Percentiles rank a stretch among this genome's conserved stretches.
phyloP scores from a whole-genome alignment of 371 early-diverging fungal species.

The Coemansia sp. region DNA sequence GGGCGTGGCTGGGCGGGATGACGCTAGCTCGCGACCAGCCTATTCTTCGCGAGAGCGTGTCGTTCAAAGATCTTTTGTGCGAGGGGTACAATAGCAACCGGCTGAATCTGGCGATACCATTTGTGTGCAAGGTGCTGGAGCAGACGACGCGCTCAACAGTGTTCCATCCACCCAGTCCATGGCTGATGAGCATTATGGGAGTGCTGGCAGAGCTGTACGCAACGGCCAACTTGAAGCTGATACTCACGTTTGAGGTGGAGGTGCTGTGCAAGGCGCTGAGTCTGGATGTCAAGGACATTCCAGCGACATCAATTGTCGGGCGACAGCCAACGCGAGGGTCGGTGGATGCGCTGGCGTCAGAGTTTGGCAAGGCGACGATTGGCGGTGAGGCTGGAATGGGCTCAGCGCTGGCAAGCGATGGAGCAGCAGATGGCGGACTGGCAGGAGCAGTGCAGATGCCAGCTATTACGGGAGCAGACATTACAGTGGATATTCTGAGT shows the following conservation, averaged over 20 bases:
- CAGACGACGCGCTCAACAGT: slow-evolving; percentile 79
- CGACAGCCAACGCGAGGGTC: slow-evolving; percentile 7
- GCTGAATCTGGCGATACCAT: slow-evolving; percentile 94
- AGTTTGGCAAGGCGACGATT: slow-evolving; percentile 31
- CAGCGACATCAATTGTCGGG: slow-evolving; percentile 58
- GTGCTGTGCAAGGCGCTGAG: slow-evolving; percentile 89
- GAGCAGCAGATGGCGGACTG: background rate
- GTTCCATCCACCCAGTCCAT: slow-evolving; percentile 95
- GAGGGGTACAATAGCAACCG: slow-evolving; percentile 86
- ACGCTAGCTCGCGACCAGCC: slow-evolving; percentile 92
- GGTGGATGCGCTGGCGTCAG: slow-evolving; percentile 27
- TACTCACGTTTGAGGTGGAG: slow-evolving; percentile 96
- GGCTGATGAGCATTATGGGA: slow-evolving; percentile 92
- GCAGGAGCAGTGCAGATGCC: slow-evolving; percentile 33
- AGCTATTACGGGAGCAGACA: slow-evolving; percentile 40
- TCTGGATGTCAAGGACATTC: slow-evolving; percentile 81
- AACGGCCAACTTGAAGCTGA: slow-evolving; percentile 87
- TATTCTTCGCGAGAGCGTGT: slow-evolving; percentile 87
- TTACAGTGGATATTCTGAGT: slow-evolving; percentile 47
- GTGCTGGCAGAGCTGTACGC: slow-evolving; percentile 90
- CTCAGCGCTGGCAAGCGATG: background rate
- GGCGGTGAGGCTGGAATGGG: slow-evolving; percentile 13
- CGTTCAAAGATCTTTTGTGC: slow-evolving; percentile 88
- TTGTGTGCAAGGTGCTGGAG: slow-evolving; percentile 95
- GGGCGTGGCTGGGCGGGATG: slow-evolving; percentile 95